These are phyloP conservation scores for Myriosclerotinia curreyana DNA, from an alignment of 2,329 filamentous ascomycete genomes.

Conservation along the genomic window DNA sequence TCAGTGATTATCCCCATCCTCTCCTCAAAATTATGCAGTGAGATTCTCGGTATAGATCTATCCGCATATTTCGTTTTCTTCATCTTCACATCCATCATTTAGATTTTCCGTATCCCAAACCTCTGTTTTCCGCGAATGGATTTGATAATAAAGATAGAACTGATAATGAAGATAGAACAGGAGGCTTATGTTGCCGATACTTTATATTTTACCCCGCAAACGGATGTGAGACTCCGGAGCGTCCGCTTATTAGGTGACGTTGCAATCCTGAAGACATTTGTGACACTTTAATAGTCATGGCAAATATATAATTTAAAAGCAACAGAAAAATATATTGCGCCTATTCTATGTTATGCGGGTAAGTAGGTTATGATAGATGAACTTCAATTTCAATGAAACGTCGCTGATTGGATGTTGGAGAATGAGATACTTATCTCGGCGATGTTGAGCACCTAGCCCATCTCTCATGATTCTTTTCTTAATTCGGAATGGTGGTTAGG, in stretches of 20 bases:
- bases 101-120: background rate
- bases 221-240: background rate
- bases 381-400: background rate
- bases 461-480: background rate
- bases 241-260: conserved; percentile 4
- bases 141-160: background rate
- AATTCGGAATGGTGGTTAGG: background rate
- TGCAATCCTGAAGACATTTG: background rate
- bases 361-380: background rate
- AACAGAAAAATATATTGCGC: background rate
- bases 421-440: background rate
- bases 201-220: background rate
- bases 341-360: background rate
- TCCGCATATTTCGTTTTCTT: conserved; percentile 30
- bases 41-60: conserved; percentile 45
- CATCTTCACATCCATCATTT: background rate
- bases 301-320: background rate
- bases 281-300: background rate
- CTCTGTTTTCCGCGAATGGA: background rate
- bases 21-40: conserved; percentile 51
- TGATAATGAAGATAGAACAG: background rate
- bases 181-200: background rate
- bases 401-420: background rate
- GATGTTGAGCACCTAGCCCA: background rate
- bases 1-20: conserved; percentile 53